Evolutionary conservation across 1,284 basidiomycete species (phyloP), one percentile per base, ranked within the genome.

Genomic region (Coriolopsis trogii): DNA sequence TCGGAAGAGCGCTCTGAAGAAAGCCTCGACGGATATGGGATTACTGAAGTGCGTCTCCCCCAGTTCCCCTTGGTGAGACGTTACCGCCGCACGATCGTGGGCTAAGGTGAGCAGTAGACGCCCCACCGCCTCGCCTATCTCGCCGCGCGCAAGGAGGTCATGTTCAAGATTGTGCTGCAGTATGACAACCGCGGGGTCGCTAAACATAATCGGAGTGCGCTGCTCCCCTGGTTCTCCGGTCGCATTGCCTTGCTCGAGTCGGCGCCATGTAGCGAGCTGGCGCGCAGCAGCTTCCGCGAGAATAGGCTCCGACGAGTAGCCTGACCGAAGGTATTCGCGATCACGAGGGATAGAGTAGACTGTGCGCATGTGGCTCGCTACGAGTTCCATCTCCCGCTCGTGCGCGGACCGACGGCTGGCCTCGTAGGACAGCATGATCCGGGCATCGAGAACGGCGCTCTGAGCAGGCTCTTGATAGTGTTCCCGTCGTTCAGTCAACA

Each of bases 331-430:
- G n/a, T n/a, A n/a, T n/a, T n/a, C n/a, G n/a, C n/a, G n/a, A n/a
- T n/a, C n/a, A n/a, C n/a, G n/a, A n/a, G n/a, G 55, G 15, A 56
- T 46, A 21, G 51, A 45, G 39, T 53, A 56, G 25, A 33, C 44
- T 12, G 30, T 40, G 15, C 51, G 51, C 41, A 49, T 53, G 44
- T 53, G 51, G 28, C 40, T 41, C 15, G 47, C 51, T 15, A 53
- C 51, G 8, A 53, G 30, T 12, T 50, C 41, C 16, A 26, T 47
- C 26, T 49, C 13, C 9, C 23, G 31, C 16, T n/a, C 4, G 23
- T 29, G 45, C 10, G 34, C 23, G 15, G 20, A 20, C 37, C 15
- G 12, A 15, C 23, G 34, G 10, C 36, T 25, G 26, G 45, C 18
- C 34, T 47, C 21, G 25, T 20, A 47, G 16, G 25, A 16, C 23